Conservation (phyloP, 1,284 basidiomycete genomes). For the Microstroma glucosiphilum region DNA sequence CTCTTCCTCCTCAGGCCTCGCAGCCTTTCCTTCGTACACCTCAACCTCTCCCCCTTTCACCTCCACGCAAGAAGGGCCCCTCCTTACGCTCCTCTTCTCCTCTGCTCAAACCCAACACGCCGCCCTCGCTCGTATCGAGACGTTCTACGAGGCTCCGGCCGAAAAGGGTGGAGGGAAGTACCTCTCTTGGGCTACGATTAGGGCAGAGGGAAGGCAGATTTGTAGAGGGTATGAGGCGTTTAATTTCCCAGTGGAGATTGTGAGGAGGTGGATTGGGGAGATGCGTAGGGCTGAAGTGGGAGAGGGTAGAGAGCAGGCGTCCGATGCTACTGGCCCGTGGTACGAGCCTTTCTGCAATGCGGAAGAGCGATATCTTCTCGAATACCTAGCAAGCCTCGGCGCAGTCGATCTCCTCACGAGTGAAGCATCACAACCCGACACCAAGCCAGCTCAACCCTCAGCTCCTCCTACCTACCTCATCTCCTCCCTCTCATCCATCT, state of each 20-base stretch:
- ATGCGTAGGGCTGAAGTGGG: slow-evolving; percentile 18
- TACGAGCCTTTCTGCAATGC: slow-evolving; percentile 26
- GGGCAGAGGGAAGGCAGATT: slow-evolving; percentile 26
- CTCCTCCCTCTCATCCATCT: slow-evolving; percentile 28
- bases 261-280: slow-evolving; percentile 34
- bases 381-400: slow-evolving; percentile 20
- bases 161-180: slow-evolving; percentile 10
- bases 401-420: slow-evolving; percentile 15
- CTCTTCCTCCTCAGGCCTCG: too few species aligned
- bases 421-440: slow-evolving; percentile 2
- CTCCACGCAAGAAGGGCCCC: slow-evolving; percentile 3
- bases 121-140: slow-evolving; percentile 40
- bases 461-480: slow-evolving; percentile 34
- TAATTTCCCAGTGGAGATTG: slow-evolving; percentile 34
- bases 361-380: slow-evolving; percentile 26
- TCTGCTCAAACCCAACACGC: slow-evolving; percentile 30
- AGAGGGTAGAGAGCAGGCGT: slow-evolving; percentile 10
- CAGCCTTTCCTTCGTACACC: too few species aligned
- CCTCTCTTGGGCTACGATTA: slow-evolving; percentile 13
- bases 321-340: slow-evolving; percentile 19
- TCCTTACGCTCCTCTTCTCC: slow-evolving; percentile 41
- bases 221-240: slow-evolving; percentile 40
- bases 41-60: background rate
- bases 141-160: slow-evolving; percentile 39
- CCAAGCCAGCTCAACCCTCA: background rate